Evolutionary conservation across 257 asterid genomes (phyloP).

Genomic region (Cruciata laevipes): DNA sequence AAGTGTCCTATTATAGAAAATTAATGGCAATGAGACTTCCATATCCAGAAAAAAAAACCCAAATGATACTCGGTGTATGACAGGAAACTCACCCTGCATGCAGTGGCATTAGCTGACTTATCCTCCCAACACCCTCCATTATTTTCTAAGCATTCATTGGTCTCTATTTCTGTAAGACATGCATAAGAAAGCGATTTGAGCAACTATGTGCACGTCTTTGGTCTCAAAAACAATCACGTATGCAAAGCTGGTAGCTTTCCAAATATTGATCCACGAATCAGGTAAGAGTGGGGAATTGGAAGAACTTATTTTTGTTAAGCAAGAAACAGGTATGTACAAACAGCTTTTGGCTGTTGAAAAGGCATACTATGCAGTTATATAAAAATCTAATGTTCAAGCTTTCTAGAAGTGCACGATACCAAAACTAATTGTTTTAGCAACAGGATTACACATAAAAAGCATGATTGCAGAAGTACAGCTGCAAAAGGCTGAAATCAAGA

Average conservation of each 20-base stretch:
- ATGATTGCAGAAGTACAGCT: neutral
- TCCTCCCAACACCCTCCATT: slow-evolving; percentile 99
- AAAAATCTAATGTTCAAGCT: neutral
- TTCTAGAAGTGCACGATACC: neutral
- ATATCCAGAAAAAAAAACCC: slow-evolving; percentile 3
- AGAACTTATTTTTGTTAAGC: neutral
- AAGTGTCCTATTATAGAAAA: slow-evolving; percentile 61
- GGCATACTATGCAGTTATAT: neutral
- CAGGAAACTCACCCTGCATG: slow-evolving; percentile 64
- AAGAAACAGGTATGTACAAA: neutral
- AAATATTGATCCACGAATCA: neutral
- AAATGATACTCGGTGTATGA: neutral
- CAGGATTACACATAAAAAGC: neutral
- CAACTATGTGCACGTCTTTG: neutral
- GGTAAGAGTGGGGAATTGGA: neutral
- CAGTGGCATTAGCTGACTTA: slow-evolving; percentile 62
- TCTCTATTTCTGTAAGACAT: slow-evolving; percentile 58
- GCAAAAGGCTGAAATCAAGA: slow-evolving; percentile 8
- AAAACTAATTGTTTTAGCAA: neutral
- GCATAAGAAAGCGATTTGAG: slow-evolving; percentile 15
- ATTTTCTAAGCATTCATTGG: slow-evolving; percentile 78
- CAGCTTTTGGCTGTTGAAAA: neutral
- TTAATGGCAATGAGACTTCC: neutral
- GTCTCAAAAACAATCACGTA: neutral
- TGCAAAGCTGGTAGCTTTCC: neutral